Evolutionary conservation across 306 rosid genomes (phyloP).

Genomic region (Elaeagnus macrophylla): DNA sequence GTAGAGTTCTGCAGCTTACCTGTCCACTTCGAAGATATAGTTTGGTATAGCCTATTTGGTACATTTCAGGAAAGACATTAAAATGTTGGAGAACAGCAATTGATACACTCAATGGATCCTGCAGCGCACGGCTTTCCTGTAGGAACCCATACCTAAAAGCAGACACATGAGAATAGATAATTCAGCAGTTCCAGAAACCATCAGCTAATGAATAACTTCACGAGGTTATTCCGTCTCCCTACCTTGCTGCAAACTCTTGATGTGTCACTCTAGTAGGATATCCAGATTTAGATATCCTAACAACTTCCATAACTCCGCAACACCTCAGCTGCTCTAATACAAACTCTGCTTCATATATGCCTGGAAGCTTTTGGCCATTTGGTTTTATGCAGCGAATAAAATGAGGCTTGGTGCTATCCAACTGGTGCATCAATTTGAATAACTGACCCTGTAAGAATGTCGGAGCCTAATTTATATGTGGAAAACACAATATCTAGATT

Average conservation of each 20-base stretch:
- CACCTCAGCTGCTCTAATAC: constrained; percentile 75
- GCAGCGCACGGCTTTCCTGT: constrained; percentile 38
- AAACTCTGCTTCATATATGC: constrained; percentile 54
- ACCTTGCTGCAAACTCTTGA: constrained; percentile 87
- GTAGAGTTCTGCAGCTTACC: constrained; percentile 32
- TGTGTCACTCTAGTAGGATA: constrained; percentile 80
- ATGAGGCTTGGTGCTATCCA: constrained; percentile 85
- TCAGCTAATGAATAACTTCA: background rate
- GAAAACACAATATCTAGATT: too few relatives aligned
- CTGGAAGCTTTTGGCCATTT: constrained; percentile 60
- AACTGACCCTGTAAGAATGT: constrained; percentile 52
- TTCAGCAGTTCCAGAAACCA: background rate
- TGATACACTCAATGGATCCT: constrained; percentile 79
- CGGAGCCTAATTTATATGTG: constrained; percentile 2
- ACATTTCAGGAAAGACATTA: constrained; percentile 73
- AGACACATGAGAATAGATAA: constrained; percentile 12
- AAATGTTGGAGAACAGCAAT: constrained; percentile 73
- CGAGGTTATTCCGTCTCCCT: constrained; percentile 15
- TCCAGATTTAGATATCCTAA: constrained; percentile 78
- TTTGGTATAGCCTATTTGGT: constrained; percentile 91
- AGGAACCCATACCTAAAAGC: constrained; percentile 60
- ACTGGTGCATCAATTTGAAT: constrained; percentile 69
- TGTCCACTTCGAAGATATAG: constrained; percentile 77
- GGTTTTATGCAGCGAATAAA: constrained; percentile 91
- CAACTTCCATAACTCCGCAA: constrained; percentile 76